Evolutionary conservation across 2,329 filamentous ascomycete species (phyloP).

Genomic region (Karstenula rhodostoma): DNA sequence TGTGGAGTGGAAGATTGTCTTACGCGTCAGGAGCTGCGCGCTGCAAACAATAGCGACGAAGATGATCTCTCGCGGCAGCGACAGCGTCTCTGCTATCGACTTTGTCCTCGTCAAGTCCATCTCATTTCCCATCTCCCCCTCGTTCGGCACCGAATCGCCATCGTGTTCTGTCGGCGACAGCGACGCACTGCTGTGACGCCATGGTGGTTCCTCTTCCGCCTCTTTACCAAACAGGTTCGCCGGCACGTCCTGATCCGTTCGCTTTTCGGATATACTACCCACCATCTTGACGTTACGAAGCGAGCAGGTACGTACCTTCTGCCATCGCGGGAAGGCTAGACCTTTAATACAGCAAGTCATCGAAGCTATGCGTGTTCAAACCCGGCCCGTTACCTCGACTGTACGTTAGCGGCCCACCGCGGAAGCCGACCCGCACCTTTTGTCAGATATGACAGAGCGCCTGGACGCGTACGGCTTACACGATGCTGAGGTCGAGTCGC

Average conservation of each 20-base stretch:
- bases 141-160: not conserved
- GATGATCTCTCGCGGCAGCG: constrained; percentile 6
- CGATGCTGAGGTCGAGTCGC: not conserved
- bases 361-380: not conserved
- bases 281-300: not conserved
- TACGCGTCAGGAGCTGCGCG: constrained; percentile 7
- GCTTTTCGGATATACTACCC: not conserved
- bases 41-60: constrained; percentile 13
- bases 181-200: not conserved
- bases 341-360: not conserved
- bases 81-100: constrained; percentile 10
- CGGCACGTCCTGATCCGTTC: not conserved
- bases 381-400: not conserved
- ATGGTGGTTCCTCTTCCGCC: not conserved
- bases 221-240: not conserved
- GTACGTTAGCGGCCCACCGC: not conserved
- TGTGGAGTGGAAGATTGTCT: not conserved
- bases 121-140: not conserved
- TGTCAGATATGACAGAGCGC: not conserved
- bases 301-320: not conserved
- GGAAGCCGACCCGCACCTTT: constrained; percentile 1
- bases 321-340: not conserved
- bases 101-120: constrained; percentile 8
- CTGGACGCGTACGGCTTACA: not conserved
- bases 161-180: constrained; percentile 3